Evolutionary conservation across 306 rosid genomes (phyloP).

Genomic region (Cucurbita pepo): DNA sequence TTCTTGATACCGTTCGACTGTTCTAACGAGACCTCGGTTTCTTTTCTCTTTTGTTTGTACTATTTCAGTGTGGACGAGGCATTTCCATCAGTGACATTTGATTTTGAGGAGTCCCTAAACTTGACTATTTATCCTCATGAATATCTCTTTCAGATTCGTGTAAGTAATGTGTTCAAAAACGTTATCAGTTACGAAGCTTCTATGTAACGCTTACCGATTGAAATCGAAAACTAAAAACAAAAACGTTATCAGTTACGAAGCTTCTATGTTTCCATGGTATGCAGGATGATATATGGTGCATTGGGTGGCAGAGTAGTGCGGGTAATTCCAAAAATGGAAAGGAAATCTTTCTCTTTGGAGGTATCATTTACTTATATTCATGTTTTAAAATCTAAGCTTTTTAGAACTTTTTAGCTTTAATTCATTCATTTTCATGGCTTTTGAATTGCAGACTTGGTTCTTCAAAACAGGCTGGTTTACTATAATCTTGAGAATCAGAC

Average conservation of each 20-base stretch:
- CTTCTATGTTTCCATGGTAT: neutral
- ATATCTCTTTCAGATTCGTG: slow-evolving; percentile 38
- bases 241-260: neutral
- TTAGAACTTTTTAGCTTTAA: neutral
- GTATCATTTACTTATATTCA: neutral
- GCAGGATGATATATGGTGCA: slow-evolving; percentile 8
- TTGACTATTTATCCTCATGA: slow-evolving; percentile 51
- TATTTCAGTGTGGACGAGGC: slow-evolving; percentile 51
- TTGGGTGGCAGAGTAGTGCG: slow-evolving; percentile 13
- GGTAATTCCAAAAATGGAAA: slow-evolving; percentile 2
- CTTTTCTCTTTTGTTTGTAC: neutral
- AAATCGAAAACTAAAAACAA: neutral
- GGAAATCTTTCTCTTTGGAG: slow-evolving; percentile 7
- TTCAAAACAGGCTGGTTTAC: slow-evolving; percentile 10
- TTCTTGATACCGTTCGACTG: neutral
- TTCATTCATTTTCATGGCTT: neutral
- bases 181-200: neutral
- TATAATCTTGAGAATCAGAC: slow-evolving; percentile 12
- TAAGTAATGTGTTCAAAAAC: slow-evolving; percentile 9
- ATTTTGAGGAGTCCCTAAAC: slow-evolving; percentile 37
- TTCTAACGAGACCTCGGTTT: neutral
- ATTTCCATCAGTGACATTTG: slow-evolving; percentile 51
- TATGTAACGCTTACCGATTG: neutral
- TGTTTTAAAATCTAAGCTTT: neutral
- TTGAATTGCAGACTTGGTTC: slow-evolving; percentile 12